Evolutionary conservation across 768 basidiomycete genomes (phyloP).

Genomic region (Termitomyces bulborhizus): DNA sequence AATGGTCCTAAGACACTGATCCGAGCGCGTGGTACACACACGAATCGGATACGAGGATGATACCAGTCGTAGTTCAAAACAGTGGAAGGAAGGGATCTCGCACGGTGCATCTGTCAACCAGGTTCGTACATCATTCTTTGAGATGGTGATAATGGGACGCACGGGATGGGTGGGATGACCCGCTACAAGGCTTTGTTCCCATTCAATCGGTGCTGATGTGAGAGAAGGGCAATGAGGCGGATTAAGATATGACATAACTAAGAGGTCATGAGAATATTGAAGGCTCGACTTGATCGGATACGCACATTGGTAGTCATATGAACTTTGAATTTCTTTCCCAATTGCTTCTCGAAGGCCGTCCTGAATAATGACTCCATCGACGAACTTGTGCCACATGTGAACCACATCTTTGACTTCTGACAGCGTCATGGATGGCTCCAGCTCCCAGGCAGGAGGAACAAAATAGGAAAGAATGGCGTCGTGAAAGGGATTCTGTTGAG

Average conservation of each 20-base stretch:
- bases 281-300: not conserved
- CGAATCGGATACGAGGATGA: slow-evolving; percentile 43
- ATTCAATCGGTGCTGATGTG: slow-evolving; percentile 37
- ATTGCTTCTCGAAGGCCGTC: slow-evolving; percentile 27
- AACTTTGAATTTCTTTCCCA: slow-evolving; percentile 36
- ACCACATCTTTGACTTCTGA: slow-evolving; percentile 25
- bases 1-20: slow-evolving; percentile 39
- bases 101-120: slow-evolving; percentile 46
- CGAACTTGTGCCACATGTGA: slow-evolving; percentile 37
- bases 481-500: slow-evolving; percentile 19
- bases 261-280: not conserved
- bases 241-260: slow-evolving; percentile 31
- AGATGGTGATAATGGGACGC: slow-evolving; percentile 8
- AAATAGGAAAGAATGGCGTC: slow-evolving; percentile 25
- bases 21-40: slow-evolving; percentile 29
- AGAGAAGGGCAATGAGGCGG: slow-evolving; percentile 38
- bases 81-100: slow-evolving; percentile 32
- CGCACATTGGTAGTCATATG: slow-evolving; percentile 39
- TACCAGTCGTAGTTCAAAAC: slow-evolving; percentile 45
- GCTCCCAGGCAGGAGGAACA: slow-evolving; percentile 31
- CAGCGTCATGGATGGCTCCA: slow-evolving; percentile 22
- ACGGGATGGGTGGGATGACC: slow-evolving; percentile 60
- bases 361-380: slow-evolving; percentile 27
- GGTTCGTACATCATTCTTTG: not conserved
- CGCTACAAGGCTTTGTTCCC: slow-evolving; percentile 54